Conservation (phyloP, 2,329 filamentous ascomycete species). For the Pseudogymnoascus sp. region DNA sequence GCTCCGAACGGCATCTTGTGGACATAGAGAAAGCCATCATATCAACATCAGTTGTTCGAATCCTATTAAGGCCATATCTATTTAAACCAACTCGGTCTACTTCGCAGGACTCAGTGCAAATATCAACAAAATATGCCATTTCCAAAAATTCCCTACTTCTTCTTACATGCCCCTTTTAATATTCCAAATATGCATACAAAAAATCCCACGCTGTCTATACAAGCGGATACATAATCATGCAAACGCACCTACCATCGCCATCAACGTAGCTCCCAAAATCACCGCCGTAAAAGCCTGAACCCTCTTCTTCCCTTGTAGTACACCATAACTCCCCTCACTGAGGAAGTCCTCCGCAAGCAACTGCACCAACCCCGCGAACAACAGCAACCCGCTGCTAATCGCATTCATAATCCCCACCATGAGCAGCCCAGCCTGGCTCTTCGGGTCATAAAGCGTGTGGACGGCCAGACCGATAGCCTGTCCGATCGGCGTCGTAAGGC, state of each 20-base stretch:
- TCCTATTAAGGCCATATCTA: neutral
- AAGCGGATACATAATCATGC: constrained; percentile 33
- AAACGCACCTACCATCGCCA: constrained; percentile 62
- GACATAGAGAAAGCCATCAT: too few species aligned
- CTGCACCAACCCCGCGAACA: constrained; percentile 79
- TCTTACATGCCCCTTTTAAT: neutral
- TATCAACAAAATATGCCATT: neutral
- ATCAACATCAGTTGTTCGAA: neutral
- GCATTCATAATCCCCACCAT: constrained; percentile 86
- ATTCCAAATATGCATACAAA: neutral
- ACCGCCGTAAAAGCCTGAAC: constrained; percentile 56
- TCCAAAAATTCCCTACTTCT: neutral
- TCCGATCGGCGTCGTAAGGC: constrained; percentile 69
- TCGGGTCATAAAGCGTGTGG: constrained; percentile 72
- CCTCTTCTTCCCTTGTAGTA: constrained; percentile 47
- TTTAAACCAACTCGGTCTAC: neutral
- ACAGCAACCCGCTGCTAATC: constrained; percentile 68
- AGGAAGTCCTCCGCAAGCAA: constrained; percentile 83
- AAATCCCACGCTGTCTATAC: neutral
- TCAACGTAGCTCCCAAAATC: constrained; percentile 50
- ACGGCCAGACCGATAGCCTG: constrained; percentile 74
- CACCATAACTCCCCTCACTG: constrained; percentile 55
- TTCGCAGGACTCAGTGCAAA: neutral
- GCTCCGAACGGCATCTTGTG: too few species aligned
- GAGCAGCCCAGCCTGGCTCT: constrained; percentile 65